Base-by-base conservation (phyloP, 1,284 basidiomycete genomes). In the Tranzscheliella williamsii region DNA sequence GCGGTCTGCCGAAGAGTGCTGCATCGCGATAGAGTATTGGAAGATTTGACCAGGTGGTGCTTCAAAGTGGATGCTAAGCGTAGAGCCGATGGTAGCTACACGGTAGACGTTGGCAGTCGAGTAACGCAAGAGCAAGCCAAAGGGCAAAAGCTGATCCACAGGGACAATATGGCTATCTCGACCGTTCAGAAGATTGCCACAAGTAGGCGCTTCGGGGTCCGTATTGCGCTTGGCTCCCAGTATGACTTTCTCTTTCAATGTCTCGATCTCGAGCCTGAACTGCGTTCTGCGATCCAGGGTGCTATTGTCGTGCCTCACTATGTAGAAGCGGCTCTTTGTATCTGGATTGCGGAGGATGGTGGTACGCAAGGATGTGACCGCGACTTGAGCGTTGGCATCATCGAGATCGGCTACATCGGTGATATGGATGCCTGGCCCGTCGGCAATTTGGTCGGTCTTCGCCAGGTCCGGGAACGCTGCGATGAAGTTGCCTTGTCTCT, bases 241-340 rank as follows among this genome's bases (percentile, higher is more conserved):
- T n/a, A 52, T 17, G 4, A 48, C 20, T 1, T 16, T 42, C 18
- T 58, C 39, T n/a, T 58, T 55, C 27, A 54, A 4, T n/a, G 66
- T 57, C 24, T 57, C 49, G 43, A 68, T 43, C 7, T 42, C 23
- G 15, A 61, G 38, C 17, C 39, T 31, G 26, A 55, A 69, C 3
- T 34, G 27, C 3, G 50, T 38, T 0, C 38, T 34, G 6, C 48
- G 43, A 11, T 55, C 56, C 32, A 64, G 72, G 35, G 56, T 58
- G 2, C 65, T 72, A 23, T 77, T 55, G 37, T 47, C 50, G 62
- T 90, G 87, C 7, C 89, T 81, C 13, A 83, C 81, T 42, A 91
- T 82, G 68, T 86, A 88, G 78, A 89, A 91, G 4, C 82, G 45
- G 42, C 48, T 57, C 34, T 44, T 42, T 0, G 64, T 56, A 24